Base-by-base conservation (phyloP, 495 filamentous ascomycete species). In the Lasiosphaeris hirsuta region DNA sequence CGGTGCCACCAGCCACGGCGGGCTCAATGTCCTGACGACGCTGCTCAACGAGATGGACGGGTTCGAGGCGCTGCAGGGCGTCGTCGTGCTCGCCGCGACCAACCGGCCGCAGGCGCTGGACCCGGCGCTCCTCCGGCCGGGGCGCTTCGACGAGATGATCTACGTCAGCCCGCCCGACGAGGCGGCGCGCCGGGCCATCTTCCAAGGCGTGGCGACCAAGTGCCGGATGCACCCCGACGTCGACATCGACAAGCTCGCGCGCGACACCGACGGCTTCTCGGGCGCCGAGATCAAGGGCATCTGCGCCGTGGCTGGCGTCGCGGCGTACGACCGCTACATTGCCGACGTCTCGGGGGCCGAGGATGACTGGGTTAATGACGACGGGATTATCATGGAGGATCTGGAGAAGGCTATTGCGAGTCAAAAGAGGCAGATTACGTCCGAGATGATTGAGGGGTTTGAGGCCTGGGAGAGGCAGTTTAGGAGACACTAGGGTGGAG, bases 1-100 rank as follows among this genome's bases (percentile, higher is more conserved):
- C 3, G 37, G 19, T 0, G 19, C 71, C 34, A 72, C 77, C 11
- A 74, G 80, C 19, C 66, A 72, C 17, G 77, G 72, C 30, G 79
- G 82, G 7, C 78, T 96, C 17, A 94, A 96, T 71, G 88, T 96
- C 11, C 78, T 98, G 2, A 95, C 93, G 3, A 95, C 94, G 2
- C 69, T 98, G 34, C 78, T 98, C 8, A 97, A 92, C 62, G 94
- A 98, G 69, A 93, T 98, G 87, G 93, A 97, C 65, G 94, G 94
- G 17, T 93, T 98, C 61, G 89, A 96, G 64, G 81, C 85, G 33
- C 72, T 96, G 38, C 86, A 86, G 54, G 89, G 87, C 52, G 92
- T 98, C 2, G 81, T 92, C 48, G 86, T 97, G 10, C 81, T 98
- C n/a, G 94, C 91, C 3, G 94, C 94, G 0, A 98, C 94, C 10